Evolutionary conservation across 129 eudicot genomes (phyloP).

Genomic region (Artemisia argyi): DNA sequence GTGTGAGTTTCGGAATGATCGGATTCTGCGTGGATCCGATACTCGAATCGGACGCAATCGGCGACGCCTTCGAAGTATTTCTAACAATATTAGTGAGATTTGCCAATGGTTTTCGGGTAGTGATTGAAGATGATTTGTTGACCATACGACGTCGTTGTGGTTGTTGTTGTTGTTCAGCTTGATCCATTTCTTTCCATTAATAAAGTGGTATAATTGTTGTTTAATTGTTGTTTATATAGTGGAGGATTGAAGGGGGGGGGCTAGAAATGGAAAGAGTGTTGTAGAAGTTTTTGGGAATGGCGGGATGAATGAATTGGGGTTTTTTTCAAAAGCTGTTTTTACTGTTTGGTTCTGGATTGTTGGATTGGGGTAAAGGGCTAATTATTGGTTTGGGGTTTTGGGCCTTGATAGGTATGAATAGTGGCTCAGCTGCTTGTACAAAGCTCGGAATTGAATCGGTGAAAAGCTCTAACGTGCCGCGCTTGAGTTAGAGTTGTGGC

Average conservation of each 20-base stretch:
- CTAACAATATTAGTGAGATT: constrained; percentile 33
- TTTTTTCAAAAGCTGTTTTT: constrained; percentile 16
- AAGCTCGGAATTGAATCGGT: too few relatives aligned
- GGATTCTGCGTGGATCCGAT: constrained; percentile 34
- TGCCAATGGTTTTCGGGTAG: constrained; percentile 31
- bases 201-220: background rate
- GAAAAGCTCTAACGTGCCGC: too few relatives aligned
- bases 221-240: constrained; percentile 10
- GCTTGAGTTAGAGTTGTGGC: too few relatives aligned
- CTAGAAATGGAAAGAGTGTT: constrained; percentile 25
- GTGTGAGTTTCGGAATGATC: background rate
- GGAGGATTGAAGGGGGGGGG: constrained; percentile 1
- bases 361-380: too few relatives aligned
- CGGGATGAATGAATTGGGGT: constrained; percentile 29
- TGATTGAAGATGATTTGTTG: constrained; percentile 28
- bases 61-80: constrained; percentile 19
- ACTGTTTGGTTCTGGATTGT: background rate
- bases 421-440: too few relatives aligned
- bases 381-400: background rate
- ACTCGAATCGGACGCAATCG: constrained; percentile 36
- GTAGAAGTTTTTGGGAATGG: constrained; percentile 27
- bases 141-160: constrained; percentile 12
- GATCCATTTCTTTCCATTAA: constrained; percentile 29
- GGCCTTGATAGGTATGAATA: background rate
- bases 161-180: constrained; percentile 14